Evolutionary conservation across 139 green algal genomes (phyloP), one percentile per base, ranked within the genome.

Genomic region (Coccomyxa sp.): DNA sequence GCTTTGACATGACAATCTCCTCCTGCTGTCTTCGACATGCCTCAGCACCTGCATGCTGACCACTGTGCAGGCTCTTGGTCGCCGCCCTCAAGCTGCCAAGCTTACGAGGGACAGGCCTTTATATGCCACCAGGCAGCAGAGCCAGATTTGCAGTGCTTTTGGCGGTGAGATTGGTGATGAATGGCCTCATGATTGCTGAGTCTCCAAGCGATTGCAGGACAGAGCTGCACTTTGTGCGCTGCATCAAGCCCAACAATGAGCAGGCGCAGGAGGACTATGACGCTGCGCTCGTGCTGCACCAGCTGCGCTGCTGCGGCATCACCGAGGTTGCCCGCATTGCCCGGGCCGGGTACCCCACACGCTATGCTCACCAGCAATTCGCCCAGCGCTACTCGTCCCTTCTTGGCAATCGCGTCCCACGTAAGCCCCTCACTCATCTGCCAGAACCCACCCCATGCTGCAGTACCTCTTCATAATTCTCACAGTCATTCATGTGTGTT

Each of bases 261-360:
- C 88, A 89, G 10, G 34, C 55, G 39, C 90, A 96, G 7, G 86
- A 87, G 39, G 82, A 38, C 29, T 93, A 98, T 78, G 85, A 91
- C 31, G 85, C 83, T 0, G 41, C 78, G 12, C 92, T 94, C 75
- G 91, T 94, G 40, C 86, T 99, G 81, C 90, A 98, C 55, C 95
- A 99, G 90, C 93, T 99, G 80, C 82, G 95, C 41, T 97, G 93
- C 70, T 95, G 96, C 37, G 96, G 96, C 41, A 95, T 99, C 79
- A 84, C 98, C 69, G 96, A 99, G 83, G 96, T 96, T 8, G 92
- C 98, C 3, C 90, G 96, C 70, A 97, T 99, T 68, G 91, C 90
- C 16, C 93, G 90, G 31, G 95, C 96, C 4, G 84, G 96, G 55
- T 99, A 95, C 88, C 96, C 96, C 71, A 97, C 95, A 0, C 89